phyloP scores from a whole-genome alignment of 140 eudicot species.

The Ambrosia hybrid region DNA sequence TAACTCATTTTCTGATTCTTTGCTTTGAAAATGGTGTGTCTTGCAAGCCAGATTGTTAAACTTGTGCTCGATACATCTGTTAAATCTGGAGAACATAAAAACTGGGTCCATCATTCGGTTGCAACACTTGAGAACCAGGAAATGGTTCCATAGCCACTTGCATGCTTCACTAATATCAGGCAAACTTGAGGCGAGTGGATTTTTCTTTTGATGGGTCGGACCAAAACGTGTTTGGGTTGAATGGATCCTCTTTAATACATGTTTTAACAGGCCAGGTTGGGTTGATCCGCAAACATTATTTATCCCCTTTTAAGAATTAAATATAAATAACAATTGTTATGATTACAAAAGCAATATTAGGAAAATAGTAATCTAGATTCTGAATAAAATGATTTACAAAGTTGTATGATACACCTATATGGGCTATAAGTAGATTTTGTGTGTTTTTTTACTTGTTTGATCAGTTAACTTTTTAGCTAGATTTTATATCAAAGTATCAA shows the following conservation, averaged over 20 bases:
- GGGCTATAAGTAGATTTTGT: too few species aligned
- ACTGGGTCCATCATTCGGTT: conserved; percentile 71
- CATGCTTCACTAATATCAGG: conserved; percentile 96
- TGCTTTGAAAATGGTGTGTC: conserved; percentile 7
- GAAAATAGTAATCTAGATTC: not conserved
- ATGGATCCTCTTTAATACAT: not conserved
- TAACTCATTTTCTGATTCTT: conserved; percentile 12
- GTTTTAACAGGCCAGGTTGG: too few species aligned
- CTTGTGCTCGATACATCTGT: conserved; percentile 53
- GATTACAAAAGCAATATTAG: not conserved
- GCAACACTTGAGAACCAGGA: conserved; percentile 88
- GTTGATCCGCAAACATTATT: conserved; percentile 3
- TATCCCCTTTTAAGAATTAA: too few species aligned
- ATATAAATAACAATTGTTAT: too few species aligned
- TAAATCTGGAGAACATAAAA: conserved; percentile 73
- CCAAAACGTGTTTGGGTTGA: not conserved
- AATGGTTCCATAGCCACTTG: conserved; percentile 93
- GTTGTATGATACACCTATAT: too few species aligned
- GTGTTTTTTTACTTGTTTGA: too few species aligned
- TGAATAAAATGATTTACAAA: not conserved
- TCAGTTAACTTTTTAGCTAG: too few species aligned
- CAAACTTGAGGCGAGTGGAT: conserved; percentile 66
- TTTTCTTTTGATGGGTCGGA: conserved; percentile 10
- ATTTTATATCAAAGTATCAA: too few species aligned
- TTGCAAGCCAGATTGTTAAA: conserved; percentile 56